Evolutionary conservation across 306 rosid species (phyloP).

Genomic region (Leucaena leucocephala): DNA sequence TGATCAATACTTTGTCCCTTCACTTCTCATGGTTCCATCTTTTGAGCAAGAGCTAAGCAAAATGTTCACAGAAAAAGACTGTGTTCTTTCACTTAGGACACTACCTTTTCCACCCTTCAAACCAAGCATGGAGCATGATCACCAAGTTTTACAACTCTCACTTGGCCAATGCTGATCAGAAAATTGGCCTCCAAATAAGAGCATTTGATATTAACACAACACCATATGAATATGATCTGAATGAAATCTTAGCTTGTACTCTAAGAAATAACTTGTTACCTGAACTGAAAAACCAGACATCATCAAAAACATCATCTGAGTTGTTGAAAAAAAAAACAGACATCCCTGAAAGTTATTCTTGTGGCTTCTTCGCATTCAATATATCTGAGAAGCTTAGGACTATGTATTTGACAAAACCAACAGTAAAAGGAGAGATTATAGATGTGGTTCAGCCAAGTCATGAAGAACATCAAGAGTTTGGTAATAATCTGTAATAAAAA

Average conservation of each 20-base stretch:
- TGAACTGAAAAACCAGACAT: slow-evolving; percentile 24
- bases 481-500: slow-evolving; percentile 42
- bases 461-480: slow-evolving; percentile 48
- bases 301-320: neutral
- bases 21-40: slow-evolving; percentile 49
- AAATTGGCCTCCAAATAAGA: slow-evolving; percentile 8
- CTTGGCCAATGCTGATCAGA: slow-evolving; percentile 6
- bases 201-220: neutral
- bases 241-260: slow-evolving; percentile 46
- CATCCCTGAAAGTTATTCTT: slow-evolving; percentile 42
- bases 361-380: slow-evolving; percentile 47
- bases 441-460: slow-evolving; percentile 51
- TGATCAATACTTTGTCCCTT: slow-evolving; percentile 50
- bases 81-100: neutral
- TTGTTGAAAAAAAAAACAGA: slow-evolving; percentile 1
- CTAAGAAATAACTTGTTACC: slow-evolving; percentile 42
- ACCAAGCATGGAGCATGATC: slow-evolving; percentile 13
- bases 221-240: slow-evolving; percentile 34
- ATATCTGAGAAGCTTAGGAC: slow-evolving; percentile 44
- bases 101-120: slow-evolving; percentile 5
- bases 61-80: slow-evolving; percentile 6
- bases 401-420: slow-evolving; percentile 44
- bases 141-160: slow-evolving; percentile 21
- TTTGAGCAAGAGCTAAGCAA: slow-evolving; percentile 34
- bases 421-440: slow-evolving; percentile 43